Percentiles rank a stretch among this genome's conserved stretches.
Conservation (phyloP, 192 early-diverging fungal species). For the Linnemannia exigua region DNA sequence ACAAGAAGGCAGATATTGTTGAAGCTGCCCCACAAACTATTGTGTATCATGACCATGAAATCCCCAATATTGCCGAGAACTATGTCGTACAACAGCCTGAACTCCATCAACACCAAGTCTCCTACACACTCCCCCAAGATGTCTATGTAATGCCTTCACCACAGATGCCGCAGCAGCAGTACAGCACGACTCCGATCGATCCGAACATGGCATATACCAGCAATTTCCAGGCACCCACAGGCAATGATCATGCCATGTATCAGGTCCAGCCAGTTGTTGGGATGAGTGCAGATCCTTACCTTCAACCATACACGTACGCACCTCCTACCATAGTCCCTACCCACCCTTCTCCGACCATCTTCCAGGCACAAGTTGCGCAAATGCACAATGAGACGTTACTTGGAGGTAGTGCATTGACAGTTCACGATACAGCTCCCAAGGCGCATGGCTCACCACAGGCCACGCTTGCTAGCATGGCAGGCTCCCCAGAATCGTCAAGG, state of each 20-base stretch:
- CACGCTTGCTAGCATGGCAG: neutral
- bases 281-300: neutral
- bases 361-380: neutral
- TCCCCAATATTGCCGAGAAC: neutral
- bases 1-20: neutral
- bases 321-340: neutral
- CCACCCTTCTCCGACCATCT: neutral
- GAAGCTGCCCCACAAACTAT: neutral
- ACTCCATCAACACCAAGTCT: neutral
- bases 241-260: neutral
- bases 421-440: neutral
- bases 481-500: neutral
- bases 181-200: neutral
- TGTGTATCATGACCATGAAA: neutral
- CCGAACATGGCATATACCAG: neutral
- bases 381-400: neutral
- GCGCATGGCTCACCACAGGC: neutral
- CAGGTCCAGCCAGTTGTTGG: neutral
- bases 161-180: neutral
- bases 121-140: neutral
- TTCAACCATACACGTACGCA: neutral
- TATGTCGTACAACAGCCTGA: neutral
- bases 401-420: neutral
- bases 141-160: neutral
- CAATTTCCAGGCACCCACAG: neutral